Evolutionary conservation across 345 rosid species (phyloP).

Genomic region (Excoecaria cochinchinensis): DNA sequence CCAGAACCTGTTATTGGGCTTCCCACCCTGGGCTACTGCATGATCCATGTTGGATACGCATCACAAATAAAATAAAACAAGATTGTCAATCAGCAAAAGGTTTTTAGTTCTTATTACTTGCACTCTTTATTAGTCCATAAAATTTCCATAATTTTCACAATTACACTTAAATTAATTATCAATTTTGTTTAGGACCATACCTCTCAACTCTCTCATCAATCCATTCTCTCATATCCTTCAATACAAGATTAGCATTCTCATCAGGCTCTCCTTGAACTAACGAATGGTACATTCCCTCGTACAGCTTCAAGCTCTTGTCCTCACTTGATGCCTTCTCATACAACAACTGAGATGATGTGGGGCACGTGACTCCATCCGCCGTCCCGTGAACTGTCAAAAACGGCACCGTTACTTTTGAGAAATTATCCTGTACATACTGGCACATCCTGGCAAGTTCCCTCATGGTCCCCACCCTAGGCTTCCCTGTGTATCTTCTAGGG

Average conservation of each 20-base stretch:
- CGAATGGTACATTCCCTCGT: slow-evolving; percentile 95
- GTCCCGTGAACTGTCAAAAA: slow-evolving; percentile 58
- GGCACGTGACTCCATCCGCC: slow-evolving; percentile 76
- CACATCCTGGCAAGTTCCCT: slow-evolving; percentile 76
- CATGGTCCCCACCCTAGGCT: slow-evolving; percentile 93
- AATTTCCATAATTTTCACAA: too few species aligned
- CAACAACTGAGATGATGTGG: slow-evolving; percentile 64
- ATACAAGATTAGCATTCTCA: slow-evolving; percentile 60
- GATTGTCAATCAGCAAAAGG: too few species aligned
- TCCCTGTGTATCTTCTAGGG: slow-evolving; percentile 79
- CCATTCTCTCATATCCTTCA: slow-evolving; percentile 97
- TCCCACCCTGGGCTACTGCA: too few species aligned
- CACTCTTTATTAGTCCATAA: too few species aligned
- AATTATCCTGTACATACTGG: slow-evolving; percentile 76
- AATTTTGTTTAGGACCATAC: slow-evolving; percentile 41
- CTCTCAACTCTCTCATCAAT: slow-evolving; percentile 76
- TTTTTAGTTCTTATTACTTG: too few species aligned
- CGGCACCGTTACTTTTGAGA: slow-evolving; percentile 16
- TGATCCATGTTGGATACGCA: too few species aligned
- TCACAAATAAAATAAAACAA: too few species aligned
- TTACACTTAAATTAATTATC: not conserved
- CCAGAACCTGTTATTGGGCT: too few species aligned
- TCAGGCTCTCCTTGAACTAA: slow-evolving; percentile 92
- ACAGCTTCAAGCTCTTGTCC: slow-evolving; percentile 79
- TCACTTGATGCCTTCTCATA: slow-evolving; percentile 70